A percentile compares a stretch with the other conserved stretches of the same genome.
These are phyloP conservation scores for Trichosporon asahii DNA, from an alignment of 1,284 basidiomycete species.

Conservation along the genomic window DNA sequence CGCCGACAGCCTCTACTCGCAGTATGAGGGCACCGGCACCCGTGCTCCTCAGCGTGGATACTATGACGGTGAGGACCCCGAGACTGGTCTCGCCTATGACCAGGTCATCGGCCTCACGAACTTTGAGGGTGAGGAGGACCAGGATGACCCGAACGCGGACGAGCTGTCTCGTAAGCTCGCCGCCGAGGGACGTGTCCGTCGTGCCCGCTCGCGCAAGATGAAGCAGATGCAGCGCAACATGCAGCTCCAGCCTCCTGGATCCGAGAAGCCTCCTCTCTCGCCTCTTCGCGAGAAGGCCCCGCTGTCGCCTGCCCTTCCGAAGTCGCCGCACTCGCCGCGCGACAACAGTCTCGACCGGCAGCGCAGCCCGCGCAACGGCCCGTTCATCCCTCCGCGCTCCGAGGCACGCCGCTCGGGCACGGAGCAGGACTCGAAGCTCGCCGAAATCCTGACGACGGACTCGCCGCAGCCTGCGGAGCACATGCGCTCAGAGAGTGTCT, in stretches of 20 bases:
- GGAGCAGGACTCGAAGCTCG: not conserved
- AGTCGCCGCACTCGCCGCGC: not conserved
- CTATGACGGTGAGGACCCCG: slow-evolving; percentile 18
- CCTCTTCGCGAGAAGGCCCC: slow-evolving; percentile 1
- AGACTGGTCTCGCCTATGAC: slow-evolving; percentile 3
- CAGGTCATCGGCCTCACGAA: slow-evolving; percentile 64
- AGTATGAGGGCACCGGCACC: slow-evolving; percentile 1
- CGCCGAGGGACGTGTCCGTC: slow-evolving; percentile 65
- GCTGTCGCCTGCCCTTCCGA: not conserved
- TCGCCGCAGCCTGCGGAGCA: not conserved
- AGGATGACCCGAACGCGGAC: slow-evolving; percentile 65
- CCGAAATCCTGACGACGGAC: slow-evolving; percentile 3
- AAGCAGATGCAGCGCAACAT: not conserved
- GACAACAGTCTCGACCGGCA: not conserved
- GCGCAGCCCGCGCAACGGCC: not conserved
- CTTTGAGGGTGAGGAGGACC: slow-evolving; percentile 75
- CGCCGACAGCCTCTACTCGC: slow-evolving; percentile 1
- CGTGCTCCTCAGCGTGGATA: slow-evolving; percentile 4
- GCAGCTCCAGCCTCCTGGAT: not conserved
- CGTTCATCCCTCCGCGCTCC: not conserved
- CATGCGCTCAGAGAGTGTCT: not conserved
- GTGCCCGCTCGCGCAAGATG: slow-evolving; percentile 56
- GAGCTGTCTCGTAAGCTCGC: slow-evolving; percentile 61
- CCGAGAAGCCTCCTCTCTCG: not conserved
- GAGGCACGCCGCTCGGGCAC: not conserved